These are phyloP conservation scores for Fraxinus pennsylvanica DNA, from an alignment of 257 asterid species.

Conservation along the genomic window DNA sequence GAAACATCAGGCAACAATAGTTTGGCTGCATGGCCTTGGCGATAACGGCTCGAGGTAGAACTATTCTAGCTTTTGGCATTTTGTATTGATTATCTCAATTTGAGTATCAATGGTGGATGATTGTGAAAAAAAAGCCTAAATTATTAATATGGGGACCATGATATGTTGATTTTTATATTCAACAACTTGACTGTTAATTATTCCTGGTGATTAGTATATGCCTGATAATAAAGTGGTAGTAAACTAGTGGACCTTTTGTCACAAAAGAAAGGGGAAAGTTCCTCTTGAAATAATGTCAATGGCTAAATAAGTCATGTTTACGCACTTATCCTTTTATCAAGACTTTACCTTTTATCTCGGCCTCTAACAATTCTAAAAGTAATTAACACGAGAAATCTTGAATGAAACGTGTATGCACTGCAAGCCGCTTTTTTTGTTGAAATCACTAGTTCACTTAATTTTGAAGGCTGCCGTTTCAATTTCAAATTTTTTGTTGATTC, in stretches of 20 bases:
- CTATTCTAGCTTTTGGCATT: neutral
- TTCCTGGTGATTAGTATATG: conserved; percentile 35
- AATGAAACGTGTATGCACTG: conserved; percentile 27
- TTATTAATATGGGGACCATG: conserved; percentile 20
- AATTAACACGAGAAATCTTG: conserved; percentile 24
- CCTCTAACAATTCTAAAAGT: conserved; percentile 32
- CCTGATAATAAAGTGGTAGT: conserved; percentile 42
- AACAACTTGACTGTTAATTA: conserved; percentile 29
- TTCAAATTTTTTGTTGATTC: neutral
- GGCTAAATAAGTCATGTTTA: conserved; percentile 21
- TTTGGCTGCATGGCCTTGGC: conserved; percentile 98
- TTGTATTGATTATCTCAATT: conserved; percentile 19
- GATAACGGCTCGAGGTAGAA: conserved; percentile 94
- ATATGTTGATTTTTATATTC: conserved; percentile 19
- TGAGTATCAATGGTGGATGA: conserved; percentile 21
- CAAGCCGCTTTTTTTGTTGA: conserved; percentile 29
- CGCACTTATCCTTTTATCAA: conserved; percentile 29
- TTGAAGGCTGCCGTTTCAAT: neutral
- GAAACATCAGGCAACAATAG: conserved; percentile 90
- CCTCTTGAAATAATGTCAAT: conserved; percentile 47
- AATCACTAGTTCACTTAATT: conserved; percentile 44
- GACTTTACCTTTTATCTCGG: conserved; percentile 20
- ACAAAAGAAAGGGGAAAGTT: conserved; percentile 41
- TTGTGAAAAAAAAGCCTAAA: conserved; percentile 25
- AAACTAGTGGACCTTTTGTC: conserved; percentile 43